phyloP scores from a whole-genome alignment of 495 filamentous ascomycete species.

The Aspergillus steynii region DNA sequence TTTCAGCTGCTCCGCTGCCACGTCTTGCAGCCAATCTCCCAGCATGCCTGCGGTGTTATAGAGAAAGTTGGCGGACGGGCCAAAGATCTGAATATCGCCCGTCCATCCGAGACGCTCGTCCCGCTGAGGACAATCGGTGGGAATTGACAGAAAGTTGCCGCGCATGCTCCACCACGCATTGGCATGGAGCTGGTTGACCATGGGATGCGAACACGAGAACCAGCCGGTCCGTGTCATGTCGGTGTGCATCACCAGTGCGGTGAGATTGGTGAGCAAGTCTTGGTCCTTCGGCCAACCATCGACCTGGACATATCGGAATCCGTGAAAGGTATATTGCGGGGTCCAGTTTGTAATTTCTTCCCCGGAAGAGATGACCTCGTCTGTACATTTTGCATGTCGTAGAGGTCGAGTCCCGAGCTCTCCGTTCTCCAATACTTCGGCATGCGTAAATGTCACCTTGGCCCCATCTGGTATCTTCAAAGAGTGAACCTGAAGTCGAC shows the following conservation, averaged over 20 bases:
- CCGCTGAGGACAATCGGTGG: conserved; percentile 57
- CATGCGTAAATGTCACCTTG: conserved; percentile 39
- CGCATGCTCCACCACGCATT: conserved; percentile 57
- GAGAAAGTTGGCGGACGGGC: conserved; percentile 51
- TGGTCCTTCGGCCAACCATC: conserved; percentile 33
- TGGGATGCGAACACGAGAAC: conserved; percentile 47
- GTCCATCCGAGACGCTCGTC: conserved; percentile 62
- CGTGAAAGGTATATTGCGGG: conserved; percentile 54
- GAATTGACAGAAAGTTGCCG: conserved; percentile 55
- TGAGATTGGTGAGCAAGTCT: conserved; percentile 29
- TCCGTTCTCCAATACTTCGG: conserved; percentile 54
- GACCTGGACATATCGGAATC: conserved; percentile 56
- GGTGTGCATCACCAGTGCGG: conserved; percentile 51
- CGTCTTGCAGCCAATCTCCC: conserved; percentile 48
- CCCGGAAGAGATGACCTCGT: conserved; percentile 36
- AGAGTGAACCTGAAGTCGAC: conserved; percentile 40
- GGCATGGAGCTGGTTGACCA: conserved; percentile 50
- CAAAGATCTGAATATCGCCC: conserved; percentile 55
- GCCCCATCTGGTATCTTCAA: conserved; percentile 32
- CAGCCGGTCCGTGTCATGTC: conserved; percentile 49
- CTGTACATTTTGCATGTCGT: conserved; percentile 44
- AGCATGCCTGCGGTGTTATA: conserved; percentile 53
- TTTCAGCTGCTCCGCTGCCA: conserved; percentile 39
- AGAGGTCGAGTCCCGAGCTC: conserved; percentile 53
- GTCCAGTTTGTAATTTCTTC: conserved; percentile 22